A percentile compares a stretch with the other conserved stretches of the same genome.
These are phyloP conservation scores for Colletotrichum scovillei DNA, from an alignment of 2,329 filamentous ascomycete genomes.

Conservation along the genomic window DNA sequence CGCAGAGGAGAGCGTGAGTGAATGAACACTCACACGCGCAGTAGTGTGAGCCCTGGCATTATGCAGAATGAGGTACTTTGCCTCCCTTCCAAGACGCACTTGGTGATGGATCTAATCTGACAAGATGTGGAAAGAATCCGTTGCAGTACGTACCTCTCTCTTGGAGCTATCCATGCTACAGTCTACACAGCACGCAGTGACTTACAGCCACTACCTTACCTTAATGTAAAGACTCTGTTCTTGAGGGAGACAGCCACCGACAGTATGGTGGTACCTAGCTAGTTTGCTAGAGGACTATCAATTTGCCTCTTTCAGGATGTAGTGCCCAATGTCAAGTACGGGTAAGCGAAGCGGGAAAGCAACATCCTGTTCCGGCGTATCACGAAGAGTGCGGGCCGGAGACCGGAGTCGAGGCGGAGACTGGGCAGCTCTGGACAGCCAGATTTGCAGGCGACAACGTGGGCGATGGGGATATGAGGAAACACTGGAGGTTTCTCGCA, in stretches of 20 bases:
- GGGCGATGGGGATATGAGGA: background rate
- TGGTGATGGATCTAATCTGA: constrained; percentile 21
- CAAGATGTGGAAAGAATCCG: background rate
- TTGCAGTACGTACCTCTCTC: too few species aligned
- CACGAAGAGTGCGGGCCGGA: background rate
- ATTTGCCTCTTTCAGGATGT: background rate
- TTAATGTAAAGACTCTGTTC: background rate
- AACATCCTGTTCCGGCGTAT: background rate
- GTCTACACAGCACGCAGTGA: background rate
- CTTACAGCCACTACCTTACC: background rate
- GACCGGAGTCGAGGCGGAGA: background rate
- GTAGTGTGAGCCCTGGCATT: constrained; percentile 5
- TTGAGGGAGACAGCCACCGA: background rate
- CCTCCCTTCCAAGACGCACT: background rate
- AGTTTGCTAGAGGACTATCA: background rate
- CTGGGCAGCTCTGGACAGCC: too few species aligned
- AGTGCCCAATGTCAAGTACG: background rate
- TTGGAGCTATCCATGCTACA: background rate
- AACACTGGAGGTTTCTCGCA: background rate
- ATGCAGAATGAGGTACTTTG: constrained; percentile 13
- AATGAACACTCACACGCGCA: background rate
- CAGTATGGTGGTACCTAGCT: background rate
- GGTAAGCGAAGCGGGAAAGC: background rate
- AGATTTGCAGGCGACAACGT: background rate
- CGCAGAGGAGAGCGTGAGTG: background rate